A percentile compares a stretch with the other conserved stretches of the same genome.
phyloP scores from a whole-genome alignment of 176 grass and related monocot species.

The Oryza rufipogon region DNA sequence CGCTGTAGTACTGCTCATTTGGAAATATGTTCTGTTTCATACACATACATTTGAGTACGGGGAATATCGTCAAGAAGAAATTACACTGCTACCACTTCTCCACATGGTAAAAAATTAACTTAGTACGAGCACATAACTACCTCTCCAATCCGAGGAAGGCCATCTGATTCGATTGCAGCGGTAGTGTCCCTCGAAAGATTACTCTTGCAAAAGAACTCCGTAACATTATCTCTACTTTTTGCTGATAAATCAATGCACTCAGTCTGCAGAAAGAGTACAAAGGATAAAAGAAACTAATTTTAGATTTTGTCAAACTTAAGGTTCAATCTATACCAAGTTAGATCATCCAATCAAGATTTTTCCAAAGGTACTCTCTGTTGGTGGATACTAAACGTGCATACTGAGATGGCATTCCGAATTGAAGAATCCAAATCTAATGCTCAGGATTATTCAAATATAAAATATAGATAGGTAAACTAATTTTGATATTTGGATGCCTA shows the following conservation, averaged over 20 bases:
- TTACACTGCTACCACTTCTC: background rate
- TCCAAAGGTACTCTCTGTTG: background rate
- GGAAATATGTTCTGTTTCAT: constrained; percentile 74
- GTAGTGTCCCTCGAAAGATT: constrained; percentile 51
- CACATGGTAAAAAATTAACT: constrained; percentile 24
- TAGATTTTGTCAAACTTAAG: constrained; percentile 13
- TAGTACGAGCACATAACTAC: constrained; percentile 42
- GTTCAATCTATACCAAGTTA: constrained; percentile 3
- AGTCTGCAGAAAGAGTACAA: constrained; percentile 58
- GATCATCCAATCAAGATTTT: background rate
- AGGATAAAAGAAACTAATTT: background rate
- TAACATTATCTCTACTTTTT: constrained; percentile 57
- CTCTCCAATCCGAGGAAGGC: constrained; percentile 90
- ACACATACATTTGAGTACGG: constrained; percentile 39
- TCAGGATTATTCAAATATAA: constrained; percentile 1
- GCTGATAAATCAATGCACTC: constrained; percentile 78
- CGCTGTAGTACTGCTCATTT: constrained; percentile 72
- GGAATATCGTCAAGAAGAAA: constrained; percentile 15
- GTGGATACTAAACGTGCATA: background rate
- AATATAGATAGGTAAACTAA: background rate
- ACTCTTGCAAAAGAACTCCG: constrained; percentile 80
- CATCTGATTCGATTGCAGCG: constrained; percentile 72
- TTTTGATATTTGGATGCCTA: background rate
- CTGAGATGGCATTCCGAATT: constrained; percentile 4
- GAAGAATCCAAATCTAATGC: constrained; percentile 20